phyloP scores from a whole-genome alignment of 495 filamentous ascomycete species.

The Podospora fimiseda region DNA sequence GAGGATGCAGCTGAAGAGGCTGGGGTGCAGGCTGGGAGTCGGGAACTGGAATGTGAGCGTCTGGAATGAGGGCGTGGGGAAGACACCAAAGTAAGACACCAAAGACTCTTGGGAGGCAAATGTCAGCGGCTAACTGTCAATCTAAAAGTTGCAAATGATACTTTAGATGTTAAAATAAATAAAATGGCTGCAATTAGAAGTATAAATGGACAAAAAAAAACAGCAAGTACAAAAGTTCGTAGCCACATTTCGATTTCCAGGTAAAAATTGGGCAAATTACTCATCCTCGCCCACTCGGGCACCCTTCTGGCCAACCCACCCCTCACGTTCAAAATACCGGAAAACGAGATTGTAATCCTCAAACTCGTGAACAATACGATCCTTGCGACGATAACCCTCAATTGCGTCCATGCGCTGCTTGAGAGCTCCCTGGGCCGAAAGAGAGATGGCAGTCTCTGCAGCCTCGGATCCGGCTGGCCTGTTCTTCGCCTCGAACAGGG shows the following conservation, averaged over 20 bases:
- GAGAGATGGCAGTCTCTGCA: conserved; percentile 35
- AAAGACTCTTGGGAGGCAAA: too few species aligned
- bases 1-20: neutral
- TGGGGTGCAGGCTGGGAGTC: neutral
- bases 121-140: too few species aligned
- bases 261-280: neutral
- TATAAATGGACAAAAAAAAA: neutral
- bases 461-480: conserved; percentile 37
- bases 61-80: neutral
- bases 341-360: conserved; percentile 98
- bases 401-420: conserved; percentile 73
- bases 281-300: conserved; percentile 59
- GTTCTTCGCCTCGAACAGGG: conserved; percentile 87
- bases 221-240: conserved; percentile 1
- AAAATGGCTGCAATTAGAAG: neutral
- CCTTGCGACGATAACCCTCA: conserved; percentile 80
- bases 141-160: neutral
- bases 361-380: conserved; percentile 94
- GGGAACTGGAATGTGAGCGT: neutral
- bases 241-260: neutral
- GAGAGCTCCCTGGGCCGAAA: conserved; percentile 18
- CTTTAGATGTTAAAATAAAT: neutral
- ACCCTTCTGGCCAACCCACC: conserved; percentile 71
- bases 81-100: neutral
- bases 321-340: conserved; percentile 88